phyloP scores from a whole-genome alignment of 2,329 filamentous ascomycete genomes.

The Cadophora sp. region DNA sequence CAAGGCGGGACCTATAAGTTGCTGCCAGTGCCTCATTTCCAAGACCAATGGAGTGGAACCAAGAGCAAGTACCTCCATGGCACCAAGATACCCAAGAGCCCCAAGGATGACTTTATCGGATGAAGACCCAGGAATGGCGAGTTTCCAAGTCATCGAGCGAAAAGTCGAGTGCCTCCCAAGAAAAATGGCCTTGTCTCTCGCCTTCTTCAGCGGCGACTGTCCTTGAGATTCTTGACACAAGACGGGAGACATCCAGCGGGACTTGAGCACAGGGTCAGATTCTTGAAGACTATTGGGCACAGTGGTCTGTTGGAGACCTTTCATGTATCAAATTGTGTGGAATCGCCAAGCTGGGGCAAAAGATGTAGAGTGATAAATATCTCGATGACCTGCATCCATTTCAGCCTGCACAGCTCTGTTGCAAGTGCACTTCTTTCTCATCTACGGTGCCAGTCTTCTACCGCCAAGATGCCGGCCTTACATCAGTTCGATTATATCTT shows the following conservation, averaged over 20 bases:
- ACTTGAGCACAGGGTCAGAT: not conserved
- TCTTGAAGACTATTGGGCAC: not conserved
- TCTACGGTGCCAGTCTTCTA: not conserved
- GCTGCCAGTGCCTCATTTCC: not conserved
- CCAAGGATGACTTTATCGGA: constrained; percentile 11
- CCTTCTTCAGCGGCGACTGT: constrained; percentile 1
- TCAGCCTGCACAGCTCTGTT: not conserved
- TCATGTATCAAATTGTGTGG: not conserved
- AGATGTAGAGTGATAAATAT: constrained; percentile 10
- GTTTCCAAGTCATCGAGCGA: not conserved
- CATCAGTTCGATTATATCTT: constrained; percentile 68
- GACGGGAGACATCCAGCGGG: not conserved
- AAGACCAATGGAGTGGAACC: not conserved
- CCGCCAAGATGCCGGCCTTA: constrained; percentile 42
- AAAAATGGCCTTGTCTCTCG: not conserved
- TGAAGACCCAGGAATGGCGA: constrained; percentile 6
- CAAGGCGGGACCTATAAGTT: not conserved
- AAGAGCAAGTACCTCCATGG: not conserved
- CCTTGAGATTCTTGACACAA: not conserved
- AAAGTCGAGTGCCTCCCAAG: constrained; percentile 3
- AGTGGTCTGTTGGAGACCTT: not conserved
- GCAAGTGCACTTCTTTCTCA: not conserved
- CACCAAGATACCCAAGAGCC: constrained; percentile 8
- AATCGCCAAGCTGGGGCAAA: constrained; percentile 13
- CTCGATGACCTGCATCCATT: not conserved